Evolutionary conservation across 2,329 filamentous ascomycete species (phyloP).

Genomic region (Aspergillus niger): DNA sequence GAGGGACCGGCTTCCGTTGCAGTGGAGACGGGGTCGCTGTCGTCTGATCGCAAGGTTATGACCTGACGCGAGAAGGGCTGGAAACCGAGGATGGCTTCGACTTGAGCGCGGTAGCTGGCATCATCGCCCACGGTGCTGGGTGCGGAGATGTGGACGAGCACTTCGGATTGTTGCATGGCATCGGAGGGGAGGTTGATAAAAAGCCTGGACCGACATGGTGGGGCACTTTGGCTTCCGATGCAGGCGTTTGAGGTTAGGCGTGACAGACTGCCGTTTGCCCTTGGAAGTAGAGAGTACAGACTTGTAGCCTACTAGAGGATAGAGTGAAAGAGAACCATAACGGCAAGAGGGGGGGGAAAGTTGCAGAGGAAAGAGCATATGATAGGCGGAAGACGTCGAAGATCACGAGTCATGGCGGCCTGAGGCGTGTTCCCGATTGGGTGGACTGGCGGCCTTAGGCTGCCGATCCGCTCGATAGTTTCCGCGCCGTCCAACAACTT

Average conservation of each 20-base stretch:
- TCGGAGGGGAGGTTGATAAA: neutral
- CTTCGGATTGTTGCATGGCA: conserved; percentile 34
- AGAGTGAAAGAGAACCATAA: neutral
- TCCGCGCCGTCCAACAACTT: neutral
- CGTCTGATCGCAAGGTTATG: conserved; percentile 15
- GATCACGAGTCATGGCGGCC: conserved; percentile 3
- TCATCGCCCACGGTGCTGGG: conserved; percentile 41
- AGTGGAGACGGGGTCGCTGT: neutral
- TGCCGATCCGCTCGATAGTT: conserved; percentile 15
- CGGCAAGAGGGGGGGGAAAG: neutral
- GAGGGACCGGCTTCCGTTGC: neutral
- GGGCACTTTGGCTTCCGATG: neutral
- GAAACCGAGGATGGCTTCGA: conserved; percentile 40
- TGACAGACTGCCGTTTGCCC: neutral
- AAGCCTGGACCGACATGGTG: conserved; percentile 6
- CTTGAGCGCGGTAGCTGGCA: conserved; percentile 41
- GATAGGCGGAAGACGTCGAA: neutral
- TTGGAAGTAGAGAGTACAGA: neutral
- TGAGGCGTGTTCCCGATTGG: conserved; percentile 8
- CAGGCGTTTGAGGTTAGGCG: neutral
- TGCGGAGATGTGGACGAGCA: conserved; percentile 47
- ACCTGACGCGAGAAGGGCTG: conserved; percentile 31
- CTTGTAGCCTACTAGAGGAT: neutral
- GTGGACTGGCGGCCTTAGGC: conserved; percentile 13
- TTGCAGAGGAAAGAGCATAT: neutral